A percentile compares a stretch with the other conserved stretches of the same genome.
Evolutionary conservation across 169 alveolate species (phyloP).

Genomic region (Miamiensis avidus): DNA sequence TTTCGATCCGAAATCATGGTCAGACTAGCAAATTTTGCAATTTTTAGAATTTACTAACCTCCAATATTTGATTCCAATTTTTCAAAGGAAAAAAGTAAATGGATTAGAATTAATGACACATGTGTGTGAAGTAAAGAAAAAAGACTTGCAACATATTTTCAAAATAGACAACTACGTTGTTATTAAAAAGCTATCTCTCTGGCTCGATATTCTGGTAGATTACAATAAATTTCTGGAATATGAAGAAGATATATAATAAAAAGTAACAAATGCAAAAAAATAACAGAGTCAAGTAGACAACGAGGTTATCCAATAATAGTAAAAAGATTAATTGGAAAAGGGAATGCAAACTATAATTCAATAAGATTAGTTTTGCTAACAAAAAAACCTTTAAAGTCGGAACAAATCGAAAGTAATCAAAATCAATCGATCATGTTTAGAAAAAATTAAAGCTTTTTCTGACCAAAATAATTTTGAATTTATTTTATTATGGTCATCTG

Average conservation of each 20-base stretch:
- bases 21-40: not conserved
- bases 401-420: too few relatives aligned
- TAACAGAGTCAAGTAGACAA: not conserved
- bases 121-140: too few relatives aligned
- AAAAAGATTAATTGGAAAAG: too few relatives aligned
- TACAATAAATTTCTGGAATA: not conserved
- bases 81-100: not conserved
- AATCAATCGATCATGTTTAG: too few relatives aligned
- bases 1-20: not conserved
- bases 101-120: not conserved
- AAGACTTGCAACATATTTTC: too few relatives aligned
- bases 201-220: not conserved
- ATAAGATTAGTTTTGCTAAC: not conserved
- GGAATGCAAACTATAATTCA: not conserved
- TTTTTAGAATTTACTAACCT: too few relatives aligned
- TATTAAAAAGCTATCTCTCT: not conserved
- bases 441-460: too few relatives aligned
- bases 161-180: not conserved
- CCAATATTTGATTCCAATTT: not conserved
- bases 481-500: not conserved
- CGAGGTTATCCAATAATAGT: not conserved
- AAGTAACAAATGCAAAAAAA: not conserved
- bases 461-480: not conserved
- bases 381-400: too few relatives aligned
- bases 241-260: not conserved